Conservation (phyloP, 73 alveolate species). For the Paraurostyla sp. region DNA sequence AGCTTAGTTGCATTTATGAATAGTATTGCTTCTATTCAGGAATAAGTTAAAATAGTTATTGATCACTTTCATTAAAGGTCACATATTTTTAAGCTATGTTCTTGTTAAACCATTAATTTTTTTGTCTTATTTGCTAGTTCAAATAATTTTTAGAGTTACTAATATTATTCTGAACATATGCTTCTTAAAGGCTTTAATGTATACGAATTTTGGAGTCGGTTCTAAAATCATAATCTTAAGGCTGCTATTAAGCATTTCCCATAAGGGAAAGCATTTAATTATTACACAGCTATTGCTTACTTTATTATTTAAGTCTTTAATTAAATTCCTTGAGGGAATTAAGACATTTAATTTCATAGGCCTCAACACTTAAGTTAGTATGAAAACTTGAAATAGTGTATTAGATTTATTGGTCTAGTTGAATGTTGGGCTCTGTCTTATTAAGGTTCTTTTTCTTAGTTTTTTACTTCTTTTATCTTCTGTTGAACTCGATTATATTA, state of each 20-base stretch:
- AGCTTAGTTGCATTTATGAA: neutral
- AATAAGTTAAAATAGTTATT: neutral
- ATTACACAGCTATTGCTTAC: neutral
- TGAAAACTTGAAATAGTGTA: too few species aligned
- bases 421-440: too few species aligned
- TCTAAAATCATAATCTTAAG: neutral
- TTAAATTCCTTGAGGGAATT: slow-evolving; percentile 24
- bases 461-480: too few species aligned
- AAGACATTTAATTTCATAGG: slow-evolving; percentile 12
- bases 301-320: neutral
- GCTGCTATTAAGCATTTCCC: neutral
- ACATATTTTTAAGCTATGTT: neutral
- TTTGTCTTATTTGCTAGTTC: too few species aligned
- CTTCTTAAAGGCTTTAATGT: neutral
- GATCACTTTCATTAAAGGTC: neutral
- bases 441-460: too few species aligned
- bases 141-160: neutral
- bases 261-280: slow-evolving; percentile 10
- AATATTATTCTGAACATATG: neutral
- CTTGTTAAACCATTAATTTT: neutral
- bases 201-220: neutral
- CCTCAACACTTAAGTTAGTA: neutral
- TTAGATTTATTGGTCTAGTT: too few species aligned
- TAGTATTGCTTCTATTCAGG: neutral
- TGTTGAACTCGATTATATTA: too few species aligned